Conservation (phyloP, 2,329 filamentous ascomycete species). For the Nigrospora sphaerica region DNA sequence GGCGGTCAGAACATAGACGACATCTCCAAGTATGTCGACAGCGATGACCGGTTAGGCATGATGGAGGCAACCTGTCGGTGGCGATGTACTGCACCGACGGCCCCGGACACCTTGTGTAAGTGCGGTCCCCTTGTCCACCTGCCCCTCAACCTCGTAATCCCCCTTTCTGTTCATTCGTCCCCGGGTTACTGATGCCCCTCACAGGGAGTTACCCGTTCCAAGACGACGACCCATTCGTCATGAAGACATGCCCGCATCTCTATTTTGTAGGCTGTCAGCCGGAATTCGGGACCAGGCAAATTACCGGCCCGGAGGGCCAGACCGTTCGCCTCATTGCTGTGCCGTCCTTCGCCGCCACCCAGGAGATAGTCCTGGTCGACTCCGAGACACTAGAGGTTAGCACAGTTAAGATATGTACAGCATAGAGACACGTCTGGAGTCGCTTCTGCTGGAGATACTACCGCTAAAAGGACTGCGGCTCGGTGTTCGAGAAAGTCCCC, state of each 20-base stretch:
- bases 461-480: neutral
- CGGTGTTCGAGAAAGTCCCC: no score
- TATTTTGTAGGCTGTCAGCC: slow-evolving; percentile 87
- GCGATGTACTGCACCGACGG: slow-evolving; percentile 86
- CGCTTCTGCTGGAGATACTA: neutral
- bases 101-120: slow-evolving; percentile 90
- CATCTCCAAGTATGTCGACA: slow-evolving; percentile 82
- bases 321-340: slow-evolving; percentile 72
- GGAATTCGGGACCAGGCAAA: slow-evolving; percentile 63
- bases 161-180: neutral
- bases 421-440: slow-evolving; percentile 6
- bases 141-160: neutral
- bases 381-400: slow-evolving; percentile 77
- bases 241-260: slow-evolving; percentile 79
- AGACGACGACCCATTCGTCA: slow-evolving; percentile 83
- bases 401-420: slow-evolving; percentile 47
- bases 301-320: slow-evolving; percentile 62
- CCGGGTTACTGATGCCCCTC: neutral
- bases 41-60: slow-evolving; percentile 71
- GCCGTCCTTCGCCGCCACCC: slow-evolving; percentile 72
- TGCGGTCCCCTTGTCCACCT: slow-evolving; percentile 8
- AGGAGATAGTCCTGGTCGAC: slow-evolving; percentile 78
- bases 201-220: slow-evolving; percentile 94
- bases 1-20: slow-evolving; percentile 93
- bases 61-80: slow-evolving; percentile 94